These are phyloP conservation scores for Simmondsia chinensis DNA, from an alignment of 148 eudicot species.

Conservation along the genomic window DNA sequence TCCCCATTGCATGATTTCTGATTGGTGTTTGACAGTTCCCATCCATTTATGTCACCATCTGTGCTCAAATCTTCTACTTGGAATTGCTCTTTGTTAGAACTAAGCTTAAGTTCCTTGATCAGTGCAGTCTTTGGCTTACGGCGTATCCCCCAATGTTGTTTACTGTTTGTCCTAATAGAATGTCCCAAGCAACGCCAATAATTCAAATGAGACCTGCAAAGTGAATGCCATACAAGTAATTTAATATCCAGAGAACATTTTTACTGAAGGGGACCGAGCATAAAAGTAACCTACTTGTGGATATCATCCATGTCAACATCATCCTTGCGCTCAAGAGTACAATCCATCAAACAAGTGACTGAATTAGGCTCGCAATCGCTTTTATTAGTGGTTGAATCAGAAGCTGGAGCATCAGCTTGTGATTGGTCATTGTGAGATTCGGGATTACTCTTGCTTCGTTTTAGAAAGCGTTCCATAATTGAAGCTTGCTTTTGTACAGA, in stretches of 20 bases:
- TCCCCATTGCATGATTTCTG: constrained; percentile 17
- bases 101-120: constrained; percentile 65
- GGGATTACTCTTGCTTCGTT: constrained; percentile 37
- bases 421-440: constrained; percentile 25
- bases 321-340: constrained; percentile 38
- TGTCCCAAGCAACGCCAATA: constrained; percentile 57
- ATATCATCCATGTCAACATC: constrained; percentile 34
- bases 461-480: constrained; percentile 81
- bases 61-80: constrained; percentile 43
- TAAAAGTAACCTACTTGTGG: constrained; percentile 36
- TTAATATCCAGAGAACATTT: neutral
- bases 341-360: constrained; percentile 55
- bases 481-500: constrained; percentile 82
- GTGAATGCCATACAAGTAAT: constrained; percentile 5
- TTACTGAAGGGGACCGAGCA: neutral
- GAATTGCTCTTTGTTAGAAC: constrained; percentile 26
- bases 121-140: constrained; percentile 53
- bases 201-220: constrained; percentile 60
- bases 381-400: constrained; percentile 13
- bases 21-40: constrained; percentile 31
- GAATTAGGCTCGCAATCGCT: constrained; percentile 19
- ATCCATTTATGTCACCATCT: constrained; percentile 47
- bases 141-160: constrained; percentile 68
- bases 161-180: constrained; percentile 37
- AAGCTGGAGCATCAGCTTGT: constrained; percentile 9